Percentiles rank a stretch among this genome's conserved stretches.
These are phyloP conservation scores for Candida bentonensis DNA, from an alignment of 805 yeast genomes.

Conservation along the genomic window DNA sequence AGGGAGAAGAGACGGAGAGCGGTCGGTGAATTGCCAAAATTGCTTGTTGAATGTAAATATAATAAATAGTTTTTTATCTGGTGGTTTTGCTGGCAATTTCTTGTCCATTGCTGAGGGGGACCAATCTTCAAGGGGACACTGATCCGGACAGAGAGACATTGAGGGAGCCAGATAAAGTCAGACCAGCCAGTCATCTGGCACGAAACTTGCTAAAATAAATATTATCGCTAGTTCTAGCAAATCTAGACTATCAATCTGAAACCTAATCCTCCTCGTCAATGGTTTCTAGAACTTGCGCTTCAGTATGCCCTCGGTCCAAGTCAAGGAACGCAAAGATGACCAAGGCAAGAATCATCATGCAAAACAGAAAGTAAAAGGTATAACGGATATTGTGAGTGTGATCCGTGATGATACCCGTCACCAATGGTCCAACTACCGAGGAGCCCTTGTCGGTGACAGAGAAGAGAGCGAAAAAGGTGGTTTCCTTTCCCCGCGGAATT, in stretches of 20 bases:
- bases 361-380: conserved; percentile 50
- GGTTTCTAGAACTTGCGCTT: conserved; percentile 32
- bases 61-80: not conserved
- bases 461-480: conserved; percentile 61
- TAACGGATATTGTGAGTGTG: conserved; percentile 59
- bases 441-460: conserved; percentile 74
- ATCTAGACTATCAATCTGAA: not conserved
- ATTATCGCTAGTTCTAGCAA: too few species aligned
- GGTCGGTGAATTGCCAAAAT: too few species aligned
- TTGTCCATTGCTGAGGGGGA: too few species aligned
- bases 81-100: too few species aligned
- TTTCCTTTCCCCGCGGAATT: conserved; percentile 64
- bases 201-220: too few species aligned
- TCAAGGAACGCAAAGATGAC: conserved; percentile 44
- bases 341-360: conserved; percentile 37
- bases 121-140: too few species aligned
- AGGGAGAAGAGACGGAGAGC: too few species aligned
- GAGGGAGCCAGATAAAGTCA: too few species aligned
- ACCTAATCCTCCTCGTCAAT: conserved; percentile 11
- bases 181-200: too few species aligned
- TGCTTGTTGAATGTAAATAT: not conserved
- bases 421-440: conserved; percentile 56
- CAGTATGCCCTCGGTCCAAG: conserved; percentile 46
- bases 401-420: conserved; percentile 63
- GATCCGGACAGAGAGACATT: too few species aligned